Conservation (phyloP, 179 eudicot genomes). For the Corrigiola litoralis region DNA sequence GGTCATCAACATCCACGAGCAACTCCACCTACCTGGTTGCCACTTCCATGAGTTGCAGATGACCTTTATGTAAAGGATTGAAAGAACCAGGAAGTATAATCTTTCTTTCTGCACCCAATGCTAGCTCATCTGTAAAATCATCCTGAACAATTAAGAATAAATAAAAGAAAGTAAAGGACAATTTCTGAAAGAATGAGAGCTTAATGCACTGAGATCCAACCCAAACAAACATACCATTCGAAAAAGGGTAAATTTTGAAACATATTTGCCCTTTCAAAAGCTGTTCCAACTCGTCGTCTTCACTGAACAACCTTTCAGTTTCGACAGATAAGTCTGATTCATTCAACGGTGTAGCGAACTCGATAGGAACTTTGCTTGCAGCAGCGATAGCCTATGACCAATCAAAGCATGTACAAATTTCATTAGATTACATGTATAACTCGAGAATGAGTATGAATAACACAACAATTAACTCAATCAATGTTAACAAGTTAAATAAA, state of each 20-base stretch:
- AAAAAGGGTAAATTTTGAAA: constrained; percentile 72
- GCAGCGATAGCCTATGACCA: constrained; percentile 59
- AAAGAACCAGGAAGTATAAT: constrained; percentile 88
- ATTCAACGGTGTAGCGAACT: constrained; percentile 35
- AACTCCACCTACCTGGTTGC: constrained; percentile 58
- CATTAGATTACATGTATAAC: not conserved
- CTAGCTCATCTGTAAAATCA: constrained; percentile 43
- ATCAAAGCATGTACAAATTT: not conserved
- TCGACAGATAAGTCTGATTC: constrained; percentile 53
- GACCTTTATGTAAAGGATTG: constrained; percentile 94
- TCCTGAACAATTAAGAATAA: not conserved
- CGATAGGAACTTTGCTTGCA: constrained; percentile 56
- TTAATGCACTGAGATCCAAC: not conserved
- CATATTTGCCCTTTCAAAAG: constrained; percentile 71
- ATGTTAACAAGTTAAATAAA: no score
- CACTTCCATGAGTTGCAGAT: constrained; percentile 83
- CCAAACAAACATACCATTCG: constrained; percentile 46
- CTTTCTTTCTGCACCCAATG: constrained; percentile 55
- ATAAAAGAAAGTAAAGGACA: not conserved
- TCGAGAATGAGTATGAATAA: not conserved
- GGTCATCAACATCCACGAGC: not conserved
- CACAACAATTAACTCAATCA: not conserved
- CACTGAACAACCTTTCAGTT: constrained; percentile 44
- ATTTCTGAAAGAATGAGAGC: not conserved
- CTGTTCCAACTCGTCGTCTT: constrained; percentile 82